phyloP scores from a whole-genome alignment of 257 asterid genomes.

The Solanum phureja region DNA sequence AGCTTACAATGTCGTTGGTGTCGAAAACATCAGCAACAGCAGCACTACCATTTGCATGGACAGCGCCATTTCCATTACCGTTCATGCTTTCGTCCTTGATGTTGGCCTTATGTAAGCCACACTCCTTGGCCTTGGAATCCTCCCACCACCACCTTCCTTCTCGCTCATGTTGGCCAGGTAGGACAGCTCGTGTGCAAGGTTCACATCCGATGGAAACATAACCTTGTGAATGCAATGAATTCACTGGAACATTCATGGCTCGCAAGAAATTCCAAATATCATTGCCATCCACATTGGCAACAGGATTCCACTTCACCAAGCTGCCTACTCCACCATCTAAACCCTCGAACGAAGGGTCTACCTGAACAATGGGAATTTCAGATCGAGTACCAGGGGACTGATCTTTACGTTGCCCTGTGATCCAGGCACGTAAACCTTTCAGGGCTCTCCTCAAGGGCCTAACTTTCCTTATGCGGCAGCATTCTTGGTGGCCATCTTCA shows the following conservation, averaged over 20 bases:
- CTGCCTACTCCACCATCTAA: slow-evolving; percentile 71
- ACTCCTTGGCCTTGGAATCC: slow-evolving; percentile 84
- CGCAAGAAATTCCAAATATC: slow-evolving; percentile 64
- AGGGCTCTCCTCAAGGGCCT: slow-evolving; percentile 66
- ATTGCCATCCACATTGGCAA: slow-evolving; percentile 57
- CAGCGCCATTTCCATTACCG: background rate
- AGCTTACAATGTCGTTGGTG: slow-evolving; percentile 21
- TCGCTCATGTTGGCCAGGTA: slow-evolving; percentile 83
- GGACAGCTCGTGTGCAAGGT: slow-evolving; percentile 72
- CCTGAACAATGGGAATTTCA: slow-evolving; percentile 65
- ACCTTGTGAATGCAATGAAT: slow-evolving; percentile 56
- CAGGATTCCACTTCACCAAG: slow-evolving; percentile 84
- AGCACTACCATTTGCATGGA: slow-evolving; percentile 18
- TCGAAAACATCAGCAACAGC: slow-evolving; percentile 39
- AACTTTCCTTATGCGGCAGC: slow-evolving; percentile 82
- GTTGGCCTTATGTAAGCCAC: slow-evolving; percentile 83
- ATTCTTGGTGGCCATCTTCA: slow-evolving; percentile 84
- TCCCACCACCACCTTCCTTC: slow-evolving; percentile 99
- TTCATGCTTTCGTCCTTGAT: slow-evolving; percentile 33
- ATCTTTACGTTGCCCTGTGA: slow-evolving; percentile 82
- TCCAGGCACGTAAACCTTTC: slow-evolving; percentile 76
- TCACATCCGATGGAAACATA: slow-evolving; percentile 80
- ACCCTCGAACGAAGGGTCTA: slow-evolving; percentile 75
- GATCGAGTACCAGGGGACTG: slow-evolving; percentile 85
- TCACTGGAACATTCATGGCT: slow-evolving; percentile 69